Conservation (phyloP, 495 filamentous ascomycete species). For the Penicillium dipodomyicola region DNA sequence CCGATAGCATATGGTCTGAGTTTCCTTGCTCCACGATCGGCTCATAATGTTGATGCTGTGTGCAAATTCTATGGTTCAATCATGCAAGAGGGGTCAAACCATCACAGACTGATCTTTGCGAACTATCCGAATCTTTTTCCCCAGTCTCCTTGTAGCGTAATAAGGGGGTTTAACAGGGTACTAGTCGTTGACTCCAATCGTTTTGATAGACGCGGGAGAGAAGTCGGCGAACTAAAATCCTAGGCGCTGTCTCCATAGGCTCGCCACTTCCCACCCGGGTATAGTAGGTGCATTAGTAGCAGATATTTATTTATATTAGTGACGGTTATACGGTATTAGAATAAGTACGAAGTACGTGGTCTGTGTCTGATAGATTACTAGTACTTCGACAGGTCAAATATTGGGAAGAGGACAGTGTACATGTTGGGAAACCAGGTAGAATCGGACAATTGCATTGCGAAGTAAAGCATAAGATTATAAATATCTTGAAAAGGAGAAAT, state of each 20-base stretch:
- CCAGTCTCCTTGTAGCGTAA: background rate
- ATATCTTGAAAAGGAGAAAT: slow-evolving; percentile 1
- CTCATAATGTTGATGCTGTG: slow-evolving; percentile 20
- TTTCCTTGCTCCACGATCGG: slow-evolving; percentile 22
- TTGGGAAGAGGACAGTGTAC: background rate
- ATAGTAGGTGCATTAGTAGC: slow-evolving; percentile 10
- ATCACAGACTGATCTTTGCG: background rate
- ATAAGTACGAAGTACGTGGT: background rate
- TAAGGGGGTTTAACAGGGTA: background rate
- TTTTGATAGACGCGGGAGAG: slow-evolving; percentile 12
- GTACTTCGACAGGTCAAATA: slow-evolving; percentile 8
- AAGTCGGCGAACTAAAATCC: slow-evolving; percentile 9
- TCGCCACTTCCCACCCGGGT: slow-evolving; percentile 11
- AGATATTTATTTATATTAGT: slow-evolving; percentile 9
- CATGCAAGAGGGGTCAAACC: slow-evolving; percentile 14
- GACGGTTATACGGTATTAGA: slow-evolving; percentile 8
- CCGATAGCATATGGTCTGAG: slow-evolving; percentile 12
- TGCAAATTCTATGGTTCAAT: slow-evolving; percentile 5
- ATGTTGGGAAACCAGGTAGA: background rate
- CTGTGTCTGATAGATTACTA: slow-evolving; percentile 4
- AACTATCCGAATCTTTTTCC: background rate
- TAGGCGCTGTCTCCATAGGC: slow-evolving; percentile 12
- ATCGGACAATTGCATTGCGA: slow-evolving; percentile 2
- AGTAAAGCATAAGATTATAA: slow-evolving; percentile 4
- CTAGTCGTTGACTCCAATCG: background rate